Base-by-base conservation (phyloP, 331 rosid genomes). In the Malus hybrid region DNA sequence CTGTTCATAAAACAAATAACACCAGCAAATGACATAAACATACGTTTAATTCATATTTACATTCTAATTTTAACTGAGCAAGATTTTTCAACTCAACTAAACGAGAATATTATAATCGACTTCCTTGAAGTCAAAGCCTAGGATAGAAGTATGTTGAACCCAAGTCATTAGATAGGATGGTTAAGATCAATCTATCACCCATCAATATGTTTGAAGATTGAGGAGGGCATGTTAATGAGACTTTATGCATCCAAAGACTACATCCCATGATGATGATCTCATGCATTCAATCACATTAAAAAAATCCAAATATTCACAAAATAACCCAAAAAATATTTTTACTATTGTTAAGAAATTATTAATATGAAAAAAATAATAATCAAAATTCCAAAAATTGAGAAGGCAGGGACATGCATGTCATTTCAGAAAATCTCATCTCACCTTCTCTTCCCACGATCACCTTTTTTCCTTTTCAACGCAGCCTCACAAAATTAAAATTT, bases 321-420 rank as follows among this genome's bases (percentile, higher is more conserved):
- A 56, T 6, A 8, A 27, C 46, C 18, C 10, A 54, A 22, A 10
- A 42, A 42, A 42, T 42, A 42, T 42, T 70, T 70, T 42, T 42
- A 42, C 46, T 42, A 10, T 42, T 16, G 2, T 15, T 27, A 20
- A 7, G 22, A 57, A 57, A 57, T 57, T 19, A 57, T 57, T 42
- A 1, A 50, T 16, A 15, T 50, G 56, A 50, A 50, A 57, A 52
- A 3, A 42, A 39, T 8, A 61, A 27, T 5, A 27, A 27, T 27
- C 4, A 24, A 13, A 13, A 27, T 9, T 59, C 31, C 31, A 8
- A 19, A 57, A 63, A 34, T 29, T 36, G 78, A 62, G 83, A 76
- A 66, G 84, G 76, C 19, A 42, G 1, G 46, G 46, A 42, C 79
- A 82, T 46, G 22, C 1, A 36, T 15, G 89, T 81, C 78, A 83